Base-by-base conservation (phyloP, 2,329 filamentous ascomycete species). In the Zymoseptoria tritici region DNA sequence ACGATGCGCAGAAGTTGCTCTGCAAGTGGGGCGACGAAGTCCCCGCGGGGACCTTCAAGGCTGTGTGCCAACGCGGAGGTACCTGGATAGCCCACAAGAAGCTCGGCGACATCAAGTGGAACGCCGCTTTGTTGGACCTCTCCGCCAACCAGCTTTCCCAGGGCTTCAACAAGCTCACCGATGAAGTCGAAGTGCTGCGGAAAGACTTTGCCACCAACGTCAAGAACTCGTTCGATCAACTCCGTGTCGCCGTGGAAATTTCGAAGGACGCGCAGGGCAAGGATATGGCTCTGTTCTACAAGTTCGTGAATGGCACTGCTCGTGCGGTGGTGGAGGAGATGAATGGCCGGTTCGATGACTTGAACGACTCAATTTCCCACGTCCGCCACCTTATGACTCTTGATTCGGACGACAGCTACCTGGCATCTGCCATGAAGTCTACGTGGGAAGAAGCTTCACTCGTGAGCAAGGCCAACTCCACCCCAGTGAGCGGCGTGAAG, bases 241-340 rank as follows among this genome's bases (percentile, higher is more conserved):
- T 58, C 8, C 36, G 57, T 19, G n/a, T n/a, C 13, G 31, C 9
- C 4, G 26, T 58, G 16, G 19, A 49, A 1, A n/a, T 1, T 0
- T 58, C 57, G 16, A 26, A 58, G n/a, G 20, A 58, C 9, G 52
- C 57, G 2, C 52, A 58, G 16, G 57, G 57, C 1, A 54, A 46
- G 20, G 52, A 49, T 9, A 26, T 54, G n/a, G 9, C n/a, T 42
- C 31, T n/a, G 5, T 58, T 55, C 36, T 31, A 49, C 21, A 24
- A 29, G 4, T 54, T 49, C 24, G 24, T 58, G 20, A 6, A 26
- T 2, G 24, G 26, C 5, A 58, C 36, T 1, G 51, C 50, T 9
- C n/a, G 42, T 9, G 22, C n/a, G 26, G 49, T 58, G 11, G 42
- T 52, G 19, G 46, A 54, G 26, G 20, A 58, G 9, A 21, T 55